A percentile compares a stretch with the other conserved stretches of the same genome.
Evolutionary conservation across 1,284 basidiomycete species (phyloP).

Genomic region (Cutaneotrichosporon sp.): DNA sequence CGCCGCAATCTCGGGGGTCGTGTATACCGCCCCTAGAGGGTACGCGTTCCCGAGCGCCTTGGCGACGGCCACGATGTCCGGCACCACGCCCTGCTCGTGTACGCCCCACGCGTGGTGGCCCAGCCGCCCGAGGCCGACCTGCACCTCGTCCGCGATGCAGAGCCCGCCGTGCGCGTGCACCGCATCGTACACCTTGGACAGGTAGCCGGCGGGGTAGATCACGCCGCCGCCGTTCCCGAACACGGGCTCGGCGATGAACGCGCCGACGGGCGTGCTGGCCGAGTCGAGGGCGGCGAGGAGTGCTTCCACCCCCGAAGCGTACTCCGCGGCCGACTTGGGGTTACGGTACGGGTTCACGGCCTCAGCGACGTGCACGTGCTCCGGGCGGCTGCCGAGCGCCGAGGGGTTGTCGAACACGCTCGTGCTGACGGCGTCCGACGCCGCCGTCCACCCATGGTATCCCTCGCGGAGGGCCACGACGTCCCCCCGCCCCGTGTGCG

Average conservation of each 20-base stretch:
- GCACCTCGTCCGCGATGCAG: slow-evolving; percentile 22
- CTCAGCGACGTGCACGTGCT: slow-evolving; percentile 12
- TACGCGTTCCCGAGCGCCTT: slow-evolving; percentile 20
- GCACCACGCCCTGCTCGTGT: slow-evolving; percentile 5
- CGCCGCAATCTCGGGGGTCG: slow-evolving; percentile 17
- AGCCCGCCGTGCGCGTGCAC: slow-evolving; percentile 15
- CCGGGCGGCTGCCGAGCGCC: slow-evolving; percentile 7
- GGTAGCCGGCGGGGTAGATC: slow-evolving; percentile 10
- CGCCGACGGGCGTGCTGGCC: slow-evolving; percentile 7
- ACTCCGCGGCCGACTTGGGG: not conserved
- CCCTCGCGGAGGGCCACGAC: slow-evolving; percentile 18
- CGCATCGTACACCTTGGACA: not conserved
- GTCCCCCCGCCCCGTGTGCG: slow-evolving; percentile 8
- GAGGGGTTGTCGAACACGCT: slow-evolving; percentile 17
- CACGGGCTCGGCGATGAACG: slow-evolving; percentile 19
- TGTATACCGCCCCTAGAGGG: slow-evolving; percentile 18
- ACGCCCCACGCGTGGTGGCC: slow-evolving; percentile 18
- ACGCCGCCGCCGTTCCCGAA: slow-evolving; percentile 24
- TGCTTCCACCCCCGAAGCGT: slow-evolving; percentile 4
- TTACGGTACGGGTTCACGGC: slow-evolving; percentile 16
- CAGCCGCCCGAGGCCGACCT: slow-evolving; percentile 21
- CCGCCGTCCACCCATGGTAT: slow-evolving; percentile 21
- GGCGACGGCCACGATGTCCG: slow-evolving; percentile 18
- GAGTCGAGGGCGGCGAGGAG: slow-evolving; percentile 7
- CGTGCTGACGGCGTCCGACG: slow-evolving; percentile 15